Conservation (phyloP, 768 basidiomycete genomes). For the Rhizopogon salebrosus region DNA sequence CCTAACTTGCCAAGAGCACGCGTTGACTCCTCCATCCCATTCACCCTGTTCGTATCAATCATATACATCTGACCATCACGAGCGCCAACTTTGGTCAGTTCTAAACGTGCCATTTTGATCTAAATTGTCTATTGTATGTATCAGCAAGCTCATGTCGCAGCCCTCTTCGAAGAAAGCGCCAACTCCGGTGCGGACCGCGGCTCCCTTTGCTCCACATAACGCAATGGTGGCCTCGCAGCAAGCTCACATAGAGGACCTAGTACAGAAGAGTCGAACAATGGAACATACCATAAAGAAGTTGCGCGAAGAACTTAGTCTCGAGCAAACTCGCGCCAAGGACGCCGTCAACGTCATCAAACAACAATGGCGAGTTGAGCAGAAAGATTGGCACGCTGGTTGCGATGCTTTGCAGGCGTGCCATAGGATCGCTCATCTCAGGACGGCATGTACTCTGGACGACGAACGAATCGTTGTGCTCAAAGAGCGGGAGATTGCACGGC, state of each 20-base stretch:
- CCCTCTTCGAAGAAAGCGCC: conserved; percentile 1
- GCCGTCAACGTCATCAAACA: conserved; percentile 20
- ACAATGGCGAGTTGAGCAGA: conserved; percentile 48
- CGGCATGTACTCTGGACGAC: conserved; percentile 48
- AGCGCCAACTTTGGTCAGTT: background rate
- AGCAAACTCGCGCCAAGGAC: conserved; percentile 36
- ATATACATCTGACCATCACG: background rate
- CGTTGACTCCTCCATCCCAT: background rate
- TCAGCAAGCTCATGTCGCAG: conserved; percentile 1
- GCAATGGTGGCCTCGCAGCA: conserved; percentile 59
- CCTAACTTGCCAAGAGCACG: too few species aligned
- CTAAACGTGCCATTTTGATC: background rate
- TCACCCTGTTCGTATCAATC: background rate
- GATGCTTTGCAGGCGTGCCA: conserved; percentile 59
- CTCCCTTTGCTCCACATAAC: conserved; percentile 27
- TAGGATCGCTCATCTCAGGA: conserved; percentile 58
- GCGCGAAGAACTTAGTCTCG: conserved; percentile 39
- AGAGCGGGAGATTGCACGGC: conserved; percentile 48
- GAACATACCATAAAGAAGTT: conserved; percentile 58
- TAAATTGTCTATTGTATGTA: background rate
- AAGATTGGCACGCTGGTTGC: conserved; percentile 57
- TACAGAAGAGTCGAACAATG: conserved; percentile 59
- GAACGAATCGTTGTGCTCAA: conserved; percentile 47
- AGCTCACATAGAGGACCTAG: conserved; percentile 68
- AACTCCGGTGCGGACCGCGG: conserved; percentile 3